Evolutionary conservation across 2,329 filamentous ascomycete genomes (phyloP).

Genomic region (Sporothrix phasma): DNA sequence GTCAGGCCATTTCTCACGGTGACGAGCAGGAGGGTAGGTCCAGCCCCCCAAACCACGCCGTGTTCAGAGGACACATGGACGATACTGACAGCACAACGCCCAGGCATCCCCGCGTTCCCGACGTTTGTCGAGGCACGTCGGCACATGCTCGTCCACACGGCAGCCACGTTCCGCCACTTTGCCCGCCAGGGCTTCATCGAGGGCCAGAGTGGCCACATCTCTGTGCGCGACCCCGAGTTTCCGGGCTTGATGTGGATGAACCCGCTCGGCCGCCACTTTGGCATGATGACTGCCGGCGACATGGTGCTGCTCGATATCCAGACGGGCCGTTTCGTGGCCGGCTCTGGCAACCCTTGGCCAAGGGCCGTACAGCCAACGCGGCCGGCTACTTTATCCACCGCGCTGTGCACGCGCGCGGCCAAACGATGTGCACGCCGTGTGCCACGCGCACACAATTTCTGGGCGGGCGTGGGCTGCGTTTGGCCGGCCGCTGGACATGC

Average conservation of each 20-base stretch:
- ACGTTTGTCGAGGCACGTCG: slow-evolving; percentile 39
- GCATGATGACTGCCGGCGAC: slow-evolving; percentile 53
- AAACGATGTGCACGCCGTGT: slow-evolving; percentile 52
- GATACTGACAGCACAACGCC: neutral
- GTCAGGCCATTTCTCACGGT: slow-evolving; percentile 24
- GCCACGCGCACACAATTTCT: slow-evolving; percentile 56
- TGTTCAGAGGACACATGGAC: too few relatives aligned
- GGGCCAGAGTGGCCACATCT: slow-evolving; percentile 55
- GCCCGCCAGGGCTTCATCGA: slow-evolving; percentile 54
- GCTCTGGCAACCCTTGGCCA: slow-evolving; percentile 39
- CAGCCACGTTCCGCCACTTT: slow-evolving; percentile 57
- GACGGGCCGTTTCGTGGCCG: slow-evolving; percentile 51
- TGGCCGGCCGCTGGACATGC: slow-evolving; percentile 55
- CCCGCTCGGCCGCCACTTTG: slow-evolving; percentile 58
- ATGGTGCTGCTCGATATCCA: slow-evolving; percentile 54
- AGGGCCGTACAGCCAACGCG: slow-evolving; percentile 43
- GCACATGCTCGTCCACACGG: slow-evolving; percentile 58
- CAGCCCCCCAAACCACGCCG: too few relatives aligned
- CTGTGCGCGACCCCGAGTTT: slow-evolving; percentile 55
- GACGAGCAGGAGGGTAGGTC: slow-evolving; percentile 22
- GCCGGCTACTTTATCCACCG: slow-evolving; percentile 63
- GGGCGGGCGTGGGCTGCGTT: slow-evolving; percentile 62
- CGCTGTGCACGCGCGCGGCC: slow-evolving; percentile 55
- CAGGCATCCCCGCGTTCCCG: slow-evolving; percentile 35
- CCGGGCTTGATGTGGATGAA: slow-evolving; percentile 53